phyloP scores from a whole-genome alignment of 768 basidiomycete genomes.

The Lactifluus hygrophoroides region DNA sequence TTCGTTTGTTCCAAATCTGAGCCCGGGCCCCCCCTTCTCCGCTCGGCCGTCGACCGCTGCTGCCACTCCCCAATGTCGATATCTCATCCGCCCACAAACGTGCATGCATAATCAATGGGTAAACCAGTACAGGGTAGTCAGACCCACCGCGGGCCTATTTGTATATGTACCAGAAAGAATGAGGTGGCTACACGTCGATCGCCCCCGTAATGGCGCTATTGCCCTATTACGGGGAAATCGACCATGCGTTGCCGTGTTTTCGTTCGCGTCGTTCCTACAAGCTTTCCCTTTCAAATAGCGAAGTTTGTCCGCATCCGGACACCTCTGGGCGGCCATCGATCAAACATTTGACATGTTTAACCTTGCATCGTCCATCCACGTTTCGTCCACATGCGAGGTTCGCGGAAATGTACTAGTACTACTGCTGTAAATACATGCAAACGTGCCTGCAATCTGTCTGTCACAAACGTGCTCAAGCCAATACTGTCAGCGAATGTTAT shows the following conservation, averaged over 20 bases:
- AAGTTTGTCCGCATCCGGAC: slow-evolving; percentile 1
- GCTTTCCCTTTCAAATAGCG: background rate
- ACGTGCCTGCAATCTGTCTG: too few relatives aligned
- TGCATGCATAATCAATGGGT: slow-evolving; percentile 8
- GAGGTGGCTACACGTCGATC: background rate
- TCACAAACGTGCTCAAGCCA: too few relatives aligned
- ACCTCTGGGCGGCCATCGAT: background rate
- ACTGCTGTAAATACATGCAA: too few relatives aligned
- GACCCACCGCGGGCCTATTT: background rate
- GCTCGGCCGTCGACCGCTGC: background rate
- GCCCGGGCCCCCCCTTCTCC: background rate
- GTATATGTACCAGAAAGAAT: background rate
- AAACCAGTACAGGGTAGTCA: background rate
- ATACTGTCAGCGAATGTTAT: too few relatives aligned
- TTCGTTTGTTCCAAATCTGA: slow-evolving; percentile 14
- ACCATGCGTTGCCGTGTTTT: slow-evolving; percentile 3
- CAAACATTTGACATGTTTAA: background rate
- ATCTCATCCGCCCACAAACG: slow-evolving; percentile 9
- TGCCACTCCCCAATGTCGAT: background rate
- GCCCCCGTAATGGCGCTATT: background rate
- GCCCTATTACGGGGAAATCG: slow-evolving; percentile 1
- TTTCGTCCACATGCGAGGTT: background rate
- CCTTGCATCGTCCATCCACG: too few relatives aligned
- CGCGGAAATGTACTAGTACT: too few relatives aligned
- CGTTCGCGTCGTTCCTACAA: background rate